A percentile compares a stretch with the other conserved stretches of the same genome.
Evolutionary conservation across 306 rosid genomes (phyloP).

Genomic region (Nissolia schottii): DNA sequence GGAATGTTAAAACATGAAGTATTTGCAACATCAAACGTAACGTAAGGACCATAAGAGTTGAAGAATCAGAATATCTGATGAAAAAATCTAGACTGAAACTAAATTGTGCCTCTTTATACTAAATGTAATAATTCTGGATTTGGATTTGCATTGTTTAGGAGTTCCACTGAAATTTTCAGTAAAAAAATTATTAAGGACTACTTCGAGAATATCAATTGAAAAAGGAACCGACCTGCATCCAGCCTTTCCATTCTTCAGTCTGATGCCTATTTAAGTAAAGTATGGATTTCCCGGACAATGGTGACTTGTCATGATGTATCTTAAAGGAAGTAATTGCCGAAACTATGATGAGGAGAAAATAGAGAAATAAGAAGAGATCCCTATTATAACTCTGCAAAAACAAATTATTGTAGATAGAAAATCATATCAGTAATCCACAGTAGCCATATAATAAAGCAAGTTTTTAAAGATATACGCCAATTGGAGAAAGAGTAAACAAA

Average conservation of each 20-base stretch:
- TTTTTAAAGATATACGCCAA: background rate
- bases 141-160: background rate
- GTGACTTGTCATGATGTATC: slow-evolving; percentile 79
- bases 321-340: slow-evolving; percentile 82
- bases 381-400: slow-evolving; percentile 87
- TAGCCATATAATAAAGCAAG: background rate
- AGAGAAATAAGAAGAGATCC: slow-evolving; percentile 84
- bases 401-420: slow-evolving; percentile 18
- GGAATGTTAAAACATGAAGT: slow-evolving; percentile 13
- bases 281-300: slow-evolving; percentile 76
- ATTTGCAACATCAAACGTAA: background rate
- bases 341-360: slow-evolving; percentile 85
- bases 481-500: background rate
- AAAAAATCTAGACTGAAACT: slow-evolving; percentile 4
- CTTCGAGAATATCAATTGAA: slow-evolving; percentile 16
- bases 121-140: background rate
- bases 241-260: slow-evolving; percentile 99
- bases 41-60: background rate
- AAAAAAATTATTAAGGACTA: slow-evolving; percentile 12
- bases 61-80: slow-evolving; percentile 17
- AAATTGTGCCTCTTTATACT: background rate
- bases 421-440: background rate
- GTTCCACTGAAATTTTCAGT: background rate
- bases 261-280: slow-evolving; percentile 95
- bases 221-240: slow-evolving; percentile 88